These are phyloP conservation scores for Plasmopara halstedii DNA, from an alignment of 352 stramenopile genomes.

Conservation along the genomic window DNA sequence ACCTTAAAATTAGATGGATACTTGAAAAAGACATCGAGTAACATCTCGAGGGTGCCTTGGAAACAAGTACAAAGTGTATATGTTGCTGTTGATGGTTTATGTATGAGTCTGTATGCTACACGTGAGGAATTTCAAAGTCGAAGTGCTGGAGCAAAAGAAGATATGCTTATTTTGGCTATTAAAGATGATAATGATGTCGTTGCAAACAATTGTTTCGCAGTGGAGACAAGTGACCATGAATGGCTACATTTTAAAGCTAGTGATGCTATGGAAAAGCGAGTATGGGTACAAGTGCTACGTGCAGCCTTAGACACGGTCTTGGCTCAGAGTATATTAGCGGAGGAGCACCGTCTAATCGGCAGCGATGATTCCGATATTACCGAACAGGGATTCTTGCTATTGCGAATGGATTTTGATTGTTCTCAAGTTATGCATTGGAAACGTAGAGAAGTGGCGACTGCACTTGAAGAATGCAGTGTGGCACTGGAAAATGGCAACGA, in stretches of 20 bases:
- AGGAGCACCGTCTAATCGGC: constrained; percentile 10
- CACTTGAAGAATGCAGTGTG: constrained; percentile 40
- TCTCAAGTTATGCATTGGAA: constrained; percentile 16
- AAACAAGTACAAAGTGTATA: constrained; percentile 34
- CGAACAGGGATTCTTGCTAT: constrained; percentile 22
- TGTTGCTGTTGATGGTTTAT: constrained; percentile 35
- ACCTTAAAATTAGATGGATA: constrained; percentile 37
- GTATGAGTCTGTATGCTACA: constrained; percentile 43
- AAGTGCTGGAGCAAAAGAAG: constrained; percentile 6
- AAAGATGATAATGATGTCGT: constrained; percentile 19
- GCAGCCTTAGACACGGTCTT: constrained; percentile 42
- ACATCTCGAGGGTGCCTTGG: constrained; percentile 22
- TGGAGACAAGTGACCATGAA: constrained; percentile 46
- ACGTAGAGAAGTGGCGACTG: constrained; percentile 11
- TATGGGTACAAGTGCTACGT: constrained; percentile 50
- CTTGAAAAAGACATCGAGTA: constrained; percentile 22
- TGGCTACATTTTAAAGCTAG: constrained; percentile 39
- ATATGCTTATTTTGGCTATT: constrained; percentile 28
- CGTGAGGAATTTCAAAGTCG: constrained; percentile 53
- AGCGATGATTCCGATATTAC: constrained; percentile 1
- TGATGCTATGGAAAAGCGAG: constrained; percentile 26
- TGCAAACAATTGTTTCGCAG: constrained; percentile 24
- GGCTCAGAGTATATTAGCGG: constrained; percentile 35
- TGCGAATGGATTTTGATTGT: constrained; percentile 28
- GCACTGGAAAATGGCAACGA: constrained; percentile 44